phyloP scores from a whole-genome alignment of 805 yeast genomes.

The Candida awuae region DNA sequence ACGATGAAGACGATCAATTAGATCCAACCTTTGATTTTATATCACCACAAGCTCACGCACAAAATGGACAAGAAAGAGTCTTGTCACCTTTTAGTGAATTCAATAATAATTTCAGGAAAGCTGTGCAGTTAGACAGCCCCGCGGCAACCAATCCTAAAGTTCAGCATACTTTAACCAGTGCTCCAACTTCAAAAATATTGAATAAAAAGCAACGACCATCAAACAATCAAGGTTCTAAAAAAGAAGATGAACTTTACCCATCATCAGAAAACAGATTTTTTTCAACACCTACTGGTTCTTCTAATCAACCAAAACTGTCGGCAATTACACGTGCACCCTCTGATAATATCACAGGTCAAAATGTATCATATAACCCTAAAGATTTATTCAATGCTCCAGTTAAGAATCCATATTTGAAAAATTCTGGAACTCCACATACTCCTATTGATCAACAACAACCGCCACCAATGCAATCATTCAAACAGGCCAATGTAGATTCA shows the following conservation, averaged over 20 bases:
- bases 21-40: slow-evolving; percentile 8
- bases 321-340: slow-evolving; percentile 26
- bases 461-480: slow-evolving; percentile 1
- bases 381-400: slow-evolving; percentile 11
- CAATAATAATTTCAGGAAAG: slow-evolving; percentile 24
- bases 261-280: too few relatives aligned
- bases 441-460: slow-evolving; percentile 13
- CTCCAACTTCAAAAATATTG: too few relatives aligned
- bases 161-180: too few relatives aligned
- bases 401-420: slow-evolving; percentile 11
- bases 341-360: slow-evolving; percentile 20
- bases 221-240: too few relatives aligned
- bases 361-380: slow-evolving; percentile 13
- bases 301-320: too few relatives aligned
- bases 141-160: too few relatives aligned
- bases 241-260: too few relatives aligned
- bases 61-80: slow-evolving; percentile 13
- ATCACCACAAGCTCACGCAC: not conserved
- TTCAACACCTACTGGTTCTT: too few relatives aligned
- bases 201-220: too few relatives aligned
- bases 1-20: slow-evolving; percentile 7
- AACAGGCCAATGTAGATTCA: too few relatives aligned
- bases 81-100: slow-evolving; percentile 32
- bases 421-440: slow-evolving; percentile 8
- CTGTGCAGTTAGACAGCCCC: slow-evolving; percentile 23